Evolutionary conservation across 2,329 filamentous ascomycete genomes (phyloP).

Genomic region (Trichophyton simii): DNA sequence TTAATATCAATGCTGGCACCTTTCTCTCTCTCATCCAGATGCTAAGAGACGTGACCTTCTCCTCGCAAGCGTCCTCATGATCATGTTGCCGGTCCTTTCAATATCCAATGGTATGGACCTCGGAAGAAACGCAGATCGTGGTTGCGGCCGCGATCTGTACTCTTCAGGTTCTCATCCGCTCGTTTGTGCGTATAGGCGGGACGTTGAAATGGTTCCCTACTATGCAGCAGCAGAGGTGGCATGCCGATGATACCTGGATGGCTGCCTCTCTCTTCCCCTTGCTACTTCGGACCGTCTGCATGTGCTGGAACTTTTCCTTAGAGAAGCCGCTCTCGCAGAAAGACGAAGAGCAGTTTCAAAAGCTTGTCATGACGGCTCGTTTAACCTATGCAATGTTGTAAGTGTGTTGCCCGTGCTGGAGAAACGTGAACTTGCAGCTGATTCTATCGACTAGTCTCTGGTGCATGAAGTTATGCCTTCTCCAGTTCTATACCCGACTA

Average conservation of each 20-base stretch:
- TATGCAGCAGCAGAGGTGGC: constrained; percentile 12
- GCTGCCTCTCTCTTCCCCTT: constrained; percentile 11
- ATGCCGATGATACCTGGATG: constrained; percentile 15
- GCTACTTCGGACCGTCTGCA: constrained; percentile 7
- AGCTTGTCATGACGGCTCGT: constrained; percentile 11
- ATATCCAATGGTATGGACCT: constrained; percentile 14
- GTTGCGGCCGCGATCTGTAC: constrained; percentile 9
- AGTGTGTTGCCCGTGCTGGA: not conserved
- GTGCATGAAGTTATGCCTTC: constrained; percentile 14
- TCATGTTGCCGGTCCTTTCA: not conserved
- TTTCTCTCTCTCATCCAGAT: not conserved
- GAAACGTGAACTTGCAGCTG: no score
- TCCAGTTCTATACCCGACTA: constrained; percentile 13
- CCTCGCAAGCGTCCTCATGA: not conserved
- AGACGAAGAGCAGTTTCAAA: constrained; percentile 7
- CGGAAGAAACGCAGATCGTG: constrained; percentile 13
- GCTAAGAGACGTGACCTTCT: not conserved
- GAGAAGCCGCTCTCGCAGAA: not conserved
- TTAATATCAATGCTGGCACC: not conserved
- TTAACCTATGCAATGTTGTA: constrained; percentile 12
- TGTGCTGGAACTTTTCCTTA: constrained; percentile 11
- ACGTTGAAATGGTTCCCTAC: constrained; percentile 8
- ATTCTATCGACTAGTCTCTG: constrained; percentile 9
- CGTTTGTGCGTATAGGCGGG: constrained; percentile 9
- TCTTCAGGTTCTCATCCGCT: constrained; percentile 12